phyloP scores from a whole-genome alignment of 305 asterid species.

The Fraxinus sp. region DNA sequence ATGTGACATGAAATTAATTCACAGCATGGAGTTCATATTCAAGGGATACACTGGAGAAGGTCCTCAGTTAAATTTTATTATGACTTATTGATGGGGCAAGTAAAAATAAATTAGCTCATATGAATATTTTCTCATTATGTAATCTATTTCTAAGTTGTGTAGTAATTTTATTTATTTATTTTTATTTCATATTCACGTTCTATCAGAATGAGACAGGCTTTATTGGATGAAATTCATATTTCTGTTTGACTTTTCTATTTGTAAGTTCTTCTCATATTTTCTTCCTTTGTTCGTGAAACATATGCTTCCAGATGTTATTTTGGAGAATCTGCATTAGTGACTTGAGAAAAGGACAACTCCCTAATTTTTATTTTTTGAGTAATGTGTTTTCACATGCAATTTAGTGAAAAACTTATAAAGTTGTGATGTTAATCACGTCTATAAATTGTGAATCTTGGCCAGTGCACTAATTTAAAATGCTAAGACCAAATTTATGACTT shows the following conservation, averaged over 20 bases:
- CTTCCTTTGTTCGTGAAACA: neutral
- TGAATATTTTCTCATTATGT: neutral
- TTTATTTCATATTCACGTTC: neutral
- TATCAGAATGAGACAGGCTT: neutral
- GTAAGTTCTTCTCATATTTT: neutral
- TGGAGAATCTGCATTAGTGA: neutral
- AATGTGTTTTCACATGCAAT: conserved; percentile 17
- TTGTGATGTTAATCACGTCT: neutral
- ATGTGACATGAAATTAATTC: neutral
- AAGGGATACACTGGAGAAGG: neutral
- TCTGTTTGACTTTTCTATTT: neutral
- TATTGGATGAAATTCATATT: neutral
- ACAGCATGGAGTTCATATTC: neutral
- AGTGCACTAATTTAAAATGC: neutral
- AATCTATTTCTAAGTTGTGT: neutral
- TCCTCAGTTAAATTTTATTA: neutral
- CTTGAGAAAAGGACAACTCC: neutral
- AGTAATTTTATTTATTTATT: neutral
- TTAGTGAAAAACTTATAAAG: neutral
- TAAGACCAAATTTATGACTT: conserved; percentile 23
- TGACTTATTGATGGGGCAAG: neutral
- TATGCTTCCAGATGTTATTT: neutral
- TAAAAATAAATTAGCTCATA: neutral
- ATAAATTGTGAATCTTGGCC: neutral
- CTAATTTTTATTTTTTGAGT: neutral